Evolutionary conservation across 1,139 yeast species (phyloP).

Genomic region (Diutina rugosa): DNA sequence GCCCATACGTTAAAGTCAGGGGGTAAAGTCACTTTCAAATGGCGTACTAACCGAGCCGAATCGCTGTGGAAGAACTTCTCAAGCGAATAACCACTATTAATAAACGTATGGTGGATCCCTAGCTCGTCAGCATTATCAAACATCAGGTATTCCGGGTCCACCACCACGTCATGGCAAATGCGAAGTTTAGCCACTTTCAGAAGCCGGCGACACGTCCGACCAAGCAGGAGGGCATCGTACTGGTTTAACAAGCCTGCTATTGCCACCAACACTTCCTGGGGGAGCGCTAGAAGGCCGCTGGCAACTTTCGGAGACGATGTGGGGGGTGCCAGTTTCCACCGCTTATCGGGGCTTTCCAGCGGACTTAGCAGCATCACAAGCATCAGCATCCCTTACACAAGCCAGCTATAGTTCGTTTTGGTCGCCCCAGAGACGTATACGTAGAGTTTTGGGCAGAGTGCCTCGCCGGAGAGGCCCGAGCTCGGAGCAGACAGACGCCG

Average conservation of each 20-base stretch:
- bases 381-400: background rate
- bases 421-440: no score
- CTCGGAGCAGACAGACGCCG: no score
- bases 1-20: background rate
- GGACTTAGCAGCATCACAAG: background rate
- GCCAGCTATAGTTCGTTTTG: no score
- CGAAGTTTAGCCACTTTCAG: background rate
- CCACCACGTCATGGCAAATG: background rate
- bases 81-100: background rate
- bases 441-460: no score
- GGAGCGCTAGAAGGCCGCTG: background rate
- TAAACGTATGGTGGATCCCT: background rate
- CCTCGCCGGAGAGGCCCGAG: no score
- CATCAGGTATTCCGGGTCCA: background rate
- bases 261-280: background rate
- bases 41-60: background rate
- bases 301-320: background rate
- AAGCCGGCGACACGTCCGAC: background rate
- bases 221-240: background rate
- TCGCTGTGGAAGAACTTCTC: background rate
- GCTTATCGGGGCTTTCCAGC: background rate
- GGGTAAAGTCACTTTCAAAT: background rate
- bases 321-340: background rate
- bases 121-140: background rate
- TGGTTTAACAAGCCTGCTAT: background rate